Base-by-base conservation (phyloP, 345 rosid genomes). In the Ceriops tagal region DNA sequence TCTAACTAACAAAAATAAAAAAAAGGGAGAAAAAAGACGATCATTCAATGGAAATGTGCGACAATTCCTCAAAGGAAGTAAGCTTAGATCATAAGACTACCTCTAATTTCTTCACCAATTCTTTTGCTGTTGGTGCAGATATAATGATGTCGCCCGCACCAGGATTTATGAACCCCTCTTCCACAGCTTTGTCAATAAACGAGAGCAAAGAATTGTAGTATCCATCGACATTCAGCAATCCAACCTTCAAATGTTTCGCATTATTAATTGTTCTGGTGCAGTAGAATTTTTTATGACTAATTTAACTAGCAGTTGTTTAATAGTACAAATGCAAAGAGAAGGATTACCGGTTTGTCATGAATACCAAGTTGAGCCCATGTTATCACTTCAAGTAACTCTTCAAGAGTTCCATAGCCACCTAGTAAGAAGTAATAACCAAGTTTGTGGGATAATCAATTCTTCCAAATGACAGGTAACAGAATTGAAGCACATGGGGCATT, bases 361-460 rank as follows among this genome's bases (percentile, higher is more conserved):
- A 95, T 95, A 61, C 99, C 99, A 26, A 95, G 96, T 76, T 95
- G 97, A 65, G 99, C 99, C 99, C 99, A 95, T 61, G 99, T 86
- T 64, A 95, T 95, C 53, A 92, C 99, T 75, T 95, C 99, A 68
- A 95, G 96, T 74, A 95, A 83, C 74, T 95, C 99, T 80, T 95
- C 99, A 67, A 95, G 88, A 49, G 99, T 95, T 34, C 97, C 99
- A 83, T 95, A 95, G 62, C 99, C 97, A 78, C 99, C 97, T 91
- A 82, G 18, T 13, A 15, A 43, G 49, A 43, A 43, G 59, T 74
- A 59, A 26, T 2, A 1, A 34, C 37, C 37, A 34, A 34, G 37
- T 34, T 8, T 34, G 37, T 34, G 10, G 37, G 10, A 34, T 34
- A 7, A 8, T 34, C 37, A 34, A 6, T 34, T 34, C 37, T 34